Evolutionary conservation across 179 eudicot genomes (phyloP).

Genomic region (Silene vulgaris): DNA sequence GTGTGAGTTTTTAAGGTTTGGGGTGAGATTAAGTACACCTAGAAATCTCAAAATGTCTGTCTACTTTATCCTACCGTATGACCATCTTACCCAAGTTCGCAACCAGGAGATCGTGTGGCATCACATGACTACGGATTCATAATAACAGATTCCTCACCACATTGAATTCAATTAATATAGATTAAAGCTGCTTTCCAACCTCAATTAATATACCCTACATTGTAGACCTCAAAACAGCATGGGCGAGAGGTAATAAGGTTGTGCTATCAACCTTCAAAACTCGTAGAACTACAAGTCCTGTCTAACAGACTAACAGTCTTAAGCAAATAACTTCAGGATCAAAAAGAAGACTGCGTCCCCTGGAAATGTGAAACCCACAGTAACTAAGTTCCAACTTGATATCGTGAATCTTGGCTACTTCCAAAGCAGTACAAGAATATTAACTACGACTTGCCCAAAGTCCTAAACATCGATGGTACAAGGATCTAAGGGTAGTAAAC

Average conservation of each 20-base stretch:
- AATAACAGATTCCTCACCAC: background rate
- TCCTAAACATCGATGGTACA: background rate
- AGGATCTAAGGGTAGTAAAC: background rate
- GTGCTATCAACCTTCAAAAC: background rate
- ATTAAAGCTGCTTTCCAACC: background rate
- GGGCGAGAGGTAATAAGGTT: background rate
- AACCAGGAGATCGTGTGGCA: background rate
- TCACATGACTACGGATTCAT: background rate
- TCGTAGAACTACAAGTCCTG: background rate
- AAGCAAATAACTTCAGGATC: background rate
- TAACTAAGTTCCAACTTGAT: background rate
- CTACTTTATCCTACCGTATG: background rate
- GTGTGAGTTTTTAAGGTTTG: background rate
- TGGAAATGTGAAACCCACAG: background rate
- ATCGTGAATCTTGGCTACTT: background rate
- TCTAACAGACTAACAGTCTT: background rate
- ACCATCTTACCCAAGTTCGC: background rate
- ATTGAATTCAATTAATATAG: background rate
- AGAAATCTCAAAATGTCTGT: background rate
- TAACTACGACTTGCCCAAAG: background rate
- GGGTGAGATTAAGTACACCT: background rate
- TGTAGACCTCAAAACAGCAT: background rate
- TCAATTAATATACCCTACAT: background rate
- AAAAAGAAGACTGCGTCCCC: background rate
- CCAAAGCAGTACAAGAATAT: background rate